phyloP scores from a whole-genome alignment of 495 filamentous ascomycete genomes.

The Penicillium turbatum region DNA sequence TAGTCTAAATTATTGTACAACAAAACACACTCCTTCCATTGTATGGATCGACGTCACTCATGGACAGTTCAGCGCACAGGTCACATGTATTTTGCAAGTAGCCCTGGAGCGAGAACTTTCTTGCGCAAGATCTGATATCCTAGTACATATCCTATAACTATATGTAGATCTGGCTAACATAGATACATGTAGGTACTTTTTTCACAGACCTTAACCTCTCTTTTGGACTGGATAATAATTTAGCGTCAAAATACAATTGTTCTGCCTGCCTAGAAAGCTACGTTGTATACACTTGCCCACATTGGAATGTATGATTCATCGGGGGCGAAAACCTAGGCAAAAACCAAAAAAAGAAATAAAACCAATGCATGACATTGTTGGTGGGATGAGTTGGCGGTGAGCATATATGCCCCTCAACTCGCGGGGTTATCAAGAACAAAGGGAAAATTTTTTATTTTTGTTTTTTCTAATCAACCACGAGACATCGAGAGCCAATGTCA shows the following conservation, averaged over 20 bases:
- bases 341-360: neutral
- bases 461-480: too few species aligned
- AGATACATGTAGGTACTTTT: too few species aligned
- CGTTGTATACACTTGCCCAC: too few species aligned
- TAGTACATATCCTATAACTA: too few species aligned
- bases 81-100: neutral
- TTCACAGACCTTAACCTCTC: too few species aligned
- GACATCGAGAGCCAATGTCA: neutral
- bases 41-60: constrained; percentile 22
- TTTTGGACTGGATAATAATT: too few species aligned
- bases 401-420: constrained; percentile 13
- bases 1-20: neutral
- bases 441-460: constrained; percentile 16
- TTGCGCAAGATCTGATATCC: neutral
- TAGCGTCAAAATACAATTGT: too few species aligned
- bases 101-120: neutral
- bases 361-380: constrained; percentile 18
- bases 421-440: constrained; percentile 10
- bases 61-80: constrained; percentile 10
- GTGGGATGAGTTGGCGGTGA: constrained; percentile 20
- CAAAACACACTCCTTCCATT: constrained; percentile 25
- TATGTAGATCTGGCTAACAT: neutral
- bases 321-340: constrained; percentile 3
- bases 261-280: too few species aligned
- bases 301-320: neutral